Base-by-base conservation (phyloP, 2,329 filamentous ascomycete genomes). In the Trichoderma oligosporum region DNA sequence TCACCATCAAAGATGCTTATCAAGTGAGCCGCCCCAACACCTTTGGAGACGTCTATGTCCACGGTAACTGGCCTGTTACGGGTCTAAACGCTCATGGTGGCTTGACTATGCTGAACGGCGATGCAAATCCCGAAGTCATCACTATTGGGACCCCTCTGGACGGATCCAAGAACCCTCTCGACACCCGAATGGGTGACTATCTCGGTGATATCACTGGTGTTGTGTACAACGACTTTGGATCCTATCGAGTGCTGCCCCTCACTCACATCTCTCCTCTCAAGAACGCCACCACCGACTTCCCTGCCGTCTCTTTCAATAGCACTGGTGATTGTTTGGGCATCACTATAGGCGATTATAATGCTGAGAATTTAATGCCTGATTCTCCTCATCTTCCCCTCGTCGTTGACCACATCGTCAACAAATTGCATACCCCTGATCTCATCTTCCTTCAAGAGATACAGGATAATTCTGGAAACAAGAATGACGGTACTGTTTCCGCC, bases 361-460 rank as follows among this genome's bases (percentile, higher is more conserved):
- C 88, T 29, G 84, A 88, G 69, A 89, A 89, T 70, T 75, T 89
- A 14, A 72, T 76, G 7, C 81, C 85, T 0, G 76, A 73, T 31
- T 82, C 81, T 0, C 62, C 75, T 1, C 80, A 84, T 61, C 73
- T 88, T 22, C 71, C 77, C n/a, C 71, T 70, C 11, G 77, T 89
- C n/a, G 82, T 85, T 2, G 71, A 75, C 7, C 84, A 89, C 64
- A 86, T 90, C 61, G 83, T 84, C 52, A 72, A 81, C 61, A 84
- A 83, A 70, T 72, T 89, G 61, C 78, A 77, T 58, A 79, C 78
- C 0, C 87, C 87, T 0, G 83, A 86, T 65, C 68, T 89, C 4
- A 66, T 90, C 57, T 87, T 88, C 66, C 65, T 90, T 3, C 86
- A 89, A 68, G 87, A 89, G 70, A 74, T 89, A 44, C 87, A 89